Evolutionary conservation across 2,329 filamentous ascomycete genomes (phyloP), one percentile per base, ranked within the genome.

Genomic region (Trichophyton rubrum): DNA sequence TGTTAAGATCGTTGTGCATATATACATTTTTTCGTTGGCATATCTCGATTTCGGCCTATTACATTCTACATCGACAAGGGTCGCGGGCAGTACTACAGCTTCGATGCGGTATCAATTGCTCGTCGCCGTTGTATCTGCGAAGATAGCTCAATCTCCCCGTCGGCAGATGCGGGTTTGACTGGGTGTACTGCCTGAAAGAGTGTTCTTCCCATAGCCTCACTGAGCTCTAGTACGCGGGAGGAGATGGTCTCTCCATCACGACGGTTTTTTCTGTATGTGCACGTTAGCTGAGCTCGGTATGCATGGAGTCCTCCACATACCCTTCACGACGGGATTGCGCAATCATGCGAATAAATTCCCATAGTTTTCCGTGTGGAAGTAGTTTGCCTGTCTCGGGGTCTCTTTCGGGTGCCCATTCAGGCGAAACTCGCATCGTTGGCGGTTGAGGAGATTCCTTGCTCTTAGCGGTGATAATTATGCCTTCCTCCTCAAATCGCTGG

Each of bases 341-440:
- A 64, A 99, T 96, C 69, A 86, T 82, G 72, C 96, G 90, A 3
- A 88, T 92, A 68, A 97, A 95, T 60, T 90, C 84, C 93, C 93
- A 99, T 5, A 99, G 77, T 62, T 84, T 84, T 0, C 92, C 93
- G 15, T 86, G 79, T 0, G 89, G 81, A 2, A 84, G 69, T 0
- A 96, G 79, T 2, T 72, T 76, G 13, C 83, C 85, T 0, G 81
- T 87, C 8, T 72, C 64, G 0, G 75, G 72, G 67, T 91, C 84
- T 30, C 91, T 81, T 6, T 79, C 73, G 0, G 89, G 88, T 27
- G 81, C 80, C 90, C 90, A 96, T 40, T 87, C 84, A 0, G 85
- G 79, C 1, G 87, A 82, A 6, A 97, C 78, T 59, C 85, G 82
- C 38, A 95, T 80, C 1, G 73, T 72, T 13, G 73, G 64, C 1